phyloP scores from a whole-genome alignment of 2,329 filamentous ascomycete genomes.

The Pseudogymnoascus sp. region DNA sequence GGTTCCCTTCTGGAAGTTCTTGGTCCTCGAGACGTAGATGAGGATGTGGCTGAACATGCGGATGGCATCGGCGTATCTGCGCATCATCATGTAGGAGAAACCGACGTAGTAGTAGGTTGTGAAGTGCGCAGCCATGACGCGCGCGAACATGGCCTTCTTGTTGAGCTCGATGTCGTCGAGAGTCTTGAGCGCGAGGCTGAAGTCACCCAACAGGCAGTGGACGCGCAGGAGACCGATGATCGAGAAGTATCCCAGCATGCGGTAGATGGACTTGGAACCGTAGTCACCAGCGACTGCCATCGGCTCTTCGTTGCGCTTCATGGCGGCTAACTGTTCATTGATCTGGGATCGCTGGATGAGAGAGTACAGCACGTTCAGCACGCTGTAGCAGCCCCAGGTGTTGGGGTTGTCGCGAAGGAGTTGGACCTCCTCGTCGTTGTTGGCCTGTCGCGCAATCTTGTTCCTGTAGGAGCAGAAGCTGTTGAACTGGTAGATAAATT shows the following conservation, averaged over 20 bases:
- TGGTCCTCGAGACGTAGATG: conserved; percentile 95
- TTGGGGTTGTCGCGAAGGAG: conserved; percentile 94
- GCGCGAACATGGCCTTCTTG: conserved; percentile 99
- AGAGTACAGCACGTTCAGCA: conserved; percentile 98
- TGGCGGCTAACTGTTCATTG: conserved; percentile 89
- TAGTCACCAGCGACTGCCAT: conserved; percentile 87
- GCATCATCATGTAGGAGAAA: conserved; percentile 99
- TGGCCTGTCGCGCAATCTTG: conserved; percentile 70
- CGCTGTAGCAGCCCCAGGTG: conserved; percentile 99
- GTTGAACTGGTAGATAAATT: conserved; percentile 99
- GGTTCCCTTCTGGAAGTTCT: conserved; percentile 99
- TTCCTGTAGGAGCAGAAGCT: conserved; percentile 97
- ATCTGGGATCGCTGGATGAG: conserved; percentile 98
- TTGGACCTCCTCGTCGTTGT: conserved; percentile 87
- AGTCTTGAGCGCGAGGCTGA: conserved; percentile 95
- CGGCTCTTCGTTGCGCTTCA: conserved; percentile 89
- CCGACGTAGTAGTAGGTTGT: conserved; percentile 99
- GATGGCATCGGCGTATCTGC: conserved; percentile 97
- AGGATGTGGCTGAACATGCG: conserved; percentile 99
- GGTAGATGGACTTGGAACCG: conserved; percentile 86
- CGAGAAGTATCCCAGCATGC: conserved; percentile 98
- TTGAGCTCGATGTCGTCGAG: conserved; percentile 99
- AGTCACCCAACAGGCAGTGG: conserved; percentile 93
- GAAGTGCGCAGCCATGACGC: conserved; percentile 99
- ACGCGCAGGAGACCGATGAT: conserved; percentile 95